Evolutionary conservation across 495 filamentous ascomycete genomes (phyloP).

Genomic region (Penicillium crystallinum): DNA sequence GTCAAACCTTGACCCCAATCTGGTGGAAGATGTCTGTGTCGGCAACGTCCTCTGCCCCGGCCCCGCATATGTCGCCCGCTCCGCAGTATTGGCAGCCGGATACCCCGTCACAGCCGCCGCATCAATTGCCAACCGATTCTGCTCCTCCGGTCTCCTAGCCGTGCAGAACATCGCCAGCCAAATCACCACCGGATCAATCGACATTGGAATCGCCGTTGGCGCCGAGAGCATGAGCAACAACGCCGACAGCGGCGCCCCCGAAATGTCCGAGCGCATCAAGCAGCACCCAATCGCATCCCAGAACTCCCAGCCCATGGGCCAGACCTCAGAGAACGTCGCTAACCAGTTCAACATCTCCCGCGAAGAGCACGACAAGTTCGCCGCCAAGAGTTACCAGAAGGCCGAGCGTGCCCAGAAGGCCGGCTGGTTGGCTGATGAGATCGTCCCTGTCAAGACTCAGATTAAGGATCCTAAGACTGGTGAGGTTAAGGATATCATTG

Average conservation of each 20-base stretch:
- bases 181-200: slow-evolving; percentile 75
- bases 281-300: slow-evolving; percentile 69
- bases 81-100: slow-evolving; percentile 82
- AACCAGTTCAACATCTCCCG: slow-evolving; percentile 77
- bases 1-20: slow-evolving; percentile 71
- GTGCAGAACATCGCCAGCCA: slow-evolving; percentile 90
- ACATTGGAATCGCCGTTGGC: slow-evolving; percentile 81
- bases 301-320: slow-evolving; percentile 90
- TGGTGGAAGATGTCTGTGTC: slow-evolving; percentile 88
- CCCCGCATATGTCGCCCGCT: slow-evolving; percentile 79
- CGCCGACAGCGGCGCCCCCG: slow-evolving; percentile 61
- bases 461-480: slow-evolving; percentile 80
- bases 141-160: slow-evolving; percentile 89
- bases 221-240: slow-evolving; percentile 82
- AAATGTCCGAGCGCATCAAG: slow-evolving; percentile 70
- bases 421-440: slow-evolving; percentile 88
- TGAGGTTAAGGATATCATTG: slow-evolving; percentile 66
- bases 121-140: slow-evolving; percentile 85
- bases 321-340: slow-evolving; percentile 92
- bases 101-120: slow-evolving; percentile 81
- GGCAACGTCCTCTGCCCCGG: slow-evolving; percentile 65
- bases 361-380: slow-evolving; percentile 72
- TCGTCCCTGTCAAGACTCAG: slow-evolving; percentile 73
- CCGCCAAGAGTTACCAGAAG: slow-evolving; percentile 76
- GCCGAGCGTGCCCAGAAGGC: slow-evolving; percentile 89